Conservation (phyloP, 176 grass and related monocot genomes). For the Phragmites australis region DNA sequence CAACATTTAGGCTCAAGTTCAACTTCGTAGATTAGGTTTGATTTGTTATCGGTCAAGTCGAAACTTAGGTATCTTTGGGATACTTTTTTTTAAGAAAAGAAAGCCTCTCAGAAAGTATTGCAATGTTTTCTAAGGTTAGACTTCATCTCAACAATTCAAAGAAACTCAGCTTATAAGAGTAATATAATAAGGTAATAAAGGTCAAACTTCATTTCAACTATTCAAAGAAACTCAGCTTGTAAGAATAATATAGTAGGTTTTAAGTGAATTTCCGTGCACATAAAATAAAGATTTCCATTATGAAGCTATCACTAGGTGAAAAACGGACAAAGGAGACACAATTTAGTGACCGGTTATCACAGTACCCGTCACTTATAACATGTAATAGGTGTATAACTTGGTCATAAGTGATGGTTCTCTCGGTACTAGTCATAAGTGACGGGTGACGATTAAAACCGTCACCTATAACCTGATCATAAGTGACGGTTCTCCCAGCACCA, state of each 20-base stretch:
- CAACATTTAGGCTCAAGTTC: neutral
- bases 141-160: neutral
- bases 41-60: neutral
- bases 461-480: no score
- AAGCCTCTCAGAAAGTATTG: neutral
- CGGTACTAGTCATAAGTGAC: no score
- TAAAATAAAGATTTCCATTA: neutral
- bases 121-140: neutral
- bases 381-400: no score
- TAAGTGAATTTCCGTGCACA: neutral
- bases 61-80: neutral
- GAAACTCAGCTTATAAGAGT: neutral
- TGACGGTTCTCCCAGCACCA: no score
- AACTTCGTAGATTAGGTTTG: neutral
- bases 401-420: no score
- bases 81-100: neutral
- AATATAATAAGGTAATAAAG: neutral
- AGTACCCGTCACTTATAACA: no score
- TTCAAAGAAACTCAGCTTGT: neutral
- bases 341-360: no score
- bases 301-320: no score
- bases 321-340: no score
- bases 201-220: neutral
- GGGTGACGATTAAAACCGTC: no score
- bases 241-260: neutral